Conservation (phyloP, 2,329 filamentous ascomycete genomes). For the Apiospora arundinis region DNA sequence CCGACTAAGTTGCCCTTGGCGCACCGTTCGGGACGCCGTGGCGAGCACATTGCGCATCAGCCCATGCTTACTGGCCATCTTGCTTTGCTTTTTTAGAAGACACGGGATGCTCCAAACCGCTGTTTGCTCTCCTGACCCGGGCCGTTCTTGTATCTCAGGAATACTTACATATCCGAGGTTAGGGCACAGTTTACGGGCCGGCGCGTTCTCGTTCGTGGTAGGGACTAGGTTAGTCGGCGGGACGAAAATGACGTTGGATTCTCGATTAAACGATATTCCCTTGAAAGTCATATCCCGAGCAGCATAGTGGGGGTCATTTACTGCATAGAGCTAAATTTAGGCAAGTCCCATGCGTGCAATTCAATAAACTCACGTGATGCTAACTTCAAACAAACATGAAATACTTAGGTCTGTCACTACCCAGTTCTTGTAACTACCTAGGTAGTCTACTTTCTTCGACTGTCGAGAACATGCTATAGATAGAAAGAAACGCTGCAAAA, state of each 20-base stretch:
- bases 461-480: no score
- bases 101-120: not conserved
- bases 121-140: not conserved
- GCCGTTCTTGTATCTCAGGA: not conserved
- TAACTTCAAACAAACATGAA: not conserved
- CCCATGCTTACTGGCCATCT: conserved; percentile 1
- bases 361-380: not conserved
- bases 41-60: not conserved
- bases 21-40: conserved; percentile 2
- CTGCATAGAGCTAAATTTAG: no score
- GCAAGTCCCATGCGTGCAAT: not conserved
- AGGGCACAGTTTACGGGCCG: not conserved
- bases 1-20: not conserved
- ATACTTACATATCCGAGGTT: conserved; percentile 10
- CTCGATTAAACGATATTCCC: not conserved
- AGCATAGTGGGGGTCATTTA: not conserved
- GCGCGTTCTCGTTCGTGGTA: not conserved
- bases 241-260: conserved; percentile 7
- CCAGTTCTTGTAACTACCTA: no score
- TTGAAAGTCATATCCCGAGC: not conserved
- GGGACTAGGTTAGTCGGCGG: not conserved
- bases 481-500: not conserved
- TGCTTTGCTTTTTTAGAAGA: not conserved
- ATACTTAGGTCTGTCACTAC: no score
- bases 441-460: not conserved